phyloP scores from a whole-genome alignment of 306 rosid species.

The Medicago ruthenica region DNA sequence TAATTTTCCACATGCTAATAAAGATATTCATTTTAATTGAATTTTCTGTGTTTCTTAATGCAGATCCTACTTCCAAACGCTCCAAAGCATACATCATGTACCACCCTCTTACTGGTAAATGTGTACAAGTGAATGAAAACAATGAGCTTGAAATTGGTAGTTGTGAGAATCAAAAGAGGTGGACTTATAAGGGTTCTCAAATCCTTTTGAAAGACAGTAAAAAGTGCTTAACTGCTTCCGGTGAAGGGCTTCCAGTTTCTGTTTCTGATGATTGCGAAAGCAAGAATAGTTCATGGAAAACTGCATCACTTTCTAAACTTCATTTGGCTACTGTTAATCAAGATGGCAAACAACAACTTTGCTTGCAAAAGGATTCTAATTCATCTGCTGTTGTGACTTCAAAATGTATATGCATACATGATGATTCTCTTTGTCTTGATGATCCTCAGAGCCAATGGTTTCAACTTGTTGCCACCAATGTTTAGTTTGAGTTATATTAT shows the following conservation, averaged over 20 bases:
- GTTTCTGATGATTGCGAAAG: conserved; percentile 49
- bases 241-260: conserved; percentile 45
- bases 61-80: conserved; percentile 56
- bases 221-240: conserved; percentile 43
- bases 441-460: conserved; percentile 64
- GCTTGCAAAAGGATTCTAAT: conserved; percentile 47
- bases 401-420: conserved; percentile 51
- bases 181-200: conserved; percentile 41
- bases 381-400: conserved; percentile 48
- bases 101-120: conserved; percentile 52
- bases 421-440: conserved; percentile 52
- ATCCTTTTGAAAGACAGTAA: conserved; percentile 27
- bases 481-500: conserved; percentile 33
- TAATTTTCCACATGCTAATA: neutral
- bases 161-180: conserved; percentile 43
- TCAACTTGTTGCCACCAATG: conserved; percentile 52
- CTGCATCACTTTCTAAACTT: conserved; percentile 47
- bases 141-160: conserved; percentile 52
- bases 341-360: conserved; percentile 25
- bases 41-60: conserved; percentile 23
- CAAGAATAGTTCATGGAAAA: conserved; percentile 47
- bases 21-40: neutral
- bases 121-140: conserved; percentile 47
- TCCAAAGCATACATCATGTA: conserved; percentile 43
- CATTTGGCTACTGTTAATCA: conserved; percentile 50